Evolutionary conservation across 345 rosid genomes (phyloP).

Genomic region (Brassica nigra): DNA sequence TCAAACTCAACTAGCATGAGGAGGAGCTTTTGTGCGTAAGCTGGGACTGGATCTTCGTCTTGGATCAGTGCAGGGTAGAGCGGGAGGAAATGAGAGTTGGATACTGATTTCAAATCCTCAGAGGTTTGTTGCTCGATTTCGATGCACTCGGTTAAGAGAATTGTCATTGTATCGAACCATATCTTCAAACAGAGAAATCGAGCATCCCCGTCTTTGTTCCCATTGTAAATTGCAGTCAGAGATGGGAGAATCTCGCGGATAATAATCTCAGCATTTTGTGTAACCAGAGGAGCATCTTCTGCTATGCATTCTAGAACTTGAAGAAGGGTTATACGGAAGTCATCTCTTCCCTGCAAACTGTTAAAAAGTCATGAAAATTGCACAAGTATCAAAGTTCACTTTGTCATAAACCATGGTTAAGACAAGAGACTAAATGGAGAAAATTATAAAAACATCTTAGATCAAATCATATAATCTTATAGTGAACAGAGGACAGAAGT

Average conservation of each 20-base stretch:
- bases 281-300: constrained; percentile 65
- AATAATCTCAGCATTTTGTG: constrained; percentile 57
- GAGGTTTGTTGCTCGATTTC: constrained; percentile 54
- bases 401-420: not conserved
- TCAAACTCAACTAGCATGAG: constrained; percentile 85
- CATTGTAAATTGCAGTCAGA: constrained; percentile 73
- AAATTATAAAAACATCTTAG: not conserved
- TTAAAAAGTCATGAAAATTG: constrained; percentile 15
- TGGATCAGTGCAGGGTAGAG: constrained; percentile 84
- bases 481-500: not conserved
- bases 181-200: constrained; percentile 88
- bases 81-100: constrained; percentile 85
- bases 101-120: constrained; percentile 64
- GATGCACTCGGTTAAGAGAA: constrained; percentile 64
- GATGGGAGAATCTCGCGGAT: constrained; percentile 77
- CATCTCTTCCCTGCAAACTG: constrained; percentile 80
- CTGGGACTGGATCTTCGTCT: constrained; percentile 98
- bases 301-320: constrained; percentile 77
- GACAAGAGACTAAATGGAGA: not conserved
- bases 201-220: constrained; percentile 92
- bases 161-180: constrained; percentile 78
- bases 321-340: constrained; percentile 88
- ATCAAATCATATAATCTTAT: not conserved
- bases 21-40: constrained; percentile 91
- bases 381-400: not conserved